Evolutionary conservation across 345 rosid species (phyloP).

Genomic region (Gossypium stocksii): DNA sequence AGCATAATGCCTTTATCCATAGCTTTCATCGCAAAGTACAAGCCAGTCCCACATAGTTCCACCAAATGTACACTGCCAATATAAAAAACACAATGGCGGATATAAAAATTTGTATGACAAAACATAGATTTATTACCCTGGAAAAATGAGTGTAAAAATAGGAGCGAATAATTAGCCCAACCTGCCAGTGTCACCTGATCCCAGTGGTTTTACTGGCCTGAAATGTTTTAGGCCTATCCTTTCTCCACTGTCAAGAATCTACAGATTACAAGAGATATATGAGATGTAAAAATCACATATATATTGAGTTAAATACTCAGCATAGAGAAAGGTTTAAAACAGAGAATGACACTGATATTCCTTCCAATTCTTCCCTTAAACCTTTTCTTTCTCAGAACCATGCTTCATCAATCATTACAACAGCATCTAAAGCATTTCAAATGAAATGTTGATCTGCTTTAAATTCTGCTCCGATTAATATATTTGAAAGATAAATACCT

Average conservation of each 20-base stretch:
- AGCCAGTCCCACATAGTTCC: conserved; percentile 69
- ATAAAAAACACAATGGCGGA: not conserved
- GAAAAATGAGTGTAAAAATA: not conserved
- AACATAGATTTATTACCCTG: not conserved
- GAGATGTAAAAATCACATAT: not conserved
- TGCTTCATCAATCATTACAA: not conserved
- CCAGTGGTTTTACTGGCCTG: conserved; percentile 79
- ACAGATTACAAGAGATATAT: conserved; percentile 15
- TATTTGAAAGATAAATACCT: conserved; percentile 33
- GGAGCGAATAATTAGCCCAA: conserved; percentile 17
- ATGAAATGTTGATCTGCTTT: not conserved
- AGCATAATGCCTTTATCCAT: conserved; percentile 94
- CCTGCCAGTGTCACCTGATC: conserved; percentile 99
- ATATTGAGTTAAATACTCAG: not conserved
- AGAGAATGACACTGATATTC: not conserved
- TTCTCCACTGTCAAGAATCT: conserved; percentile 67
- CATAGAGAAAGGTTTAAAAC: not conserved
- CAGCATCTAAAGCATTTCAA: not conserved
- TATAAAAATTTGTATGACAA: not conserved
- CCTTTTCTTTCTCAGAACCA: too few relatives aligned
- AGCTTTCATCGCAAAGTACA: conserved; percentile 85
- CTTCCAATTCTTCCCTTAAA: not conserved
- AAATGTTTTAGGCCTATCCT: conserved; percentile 74
- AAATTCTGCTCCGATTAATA: not conserved
- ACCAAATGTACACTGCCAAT: conserved; percentile 81